Conservation (phyloP, 495 filamentous ascomycete genomes). For the Talaromyces ruber region DNA sequence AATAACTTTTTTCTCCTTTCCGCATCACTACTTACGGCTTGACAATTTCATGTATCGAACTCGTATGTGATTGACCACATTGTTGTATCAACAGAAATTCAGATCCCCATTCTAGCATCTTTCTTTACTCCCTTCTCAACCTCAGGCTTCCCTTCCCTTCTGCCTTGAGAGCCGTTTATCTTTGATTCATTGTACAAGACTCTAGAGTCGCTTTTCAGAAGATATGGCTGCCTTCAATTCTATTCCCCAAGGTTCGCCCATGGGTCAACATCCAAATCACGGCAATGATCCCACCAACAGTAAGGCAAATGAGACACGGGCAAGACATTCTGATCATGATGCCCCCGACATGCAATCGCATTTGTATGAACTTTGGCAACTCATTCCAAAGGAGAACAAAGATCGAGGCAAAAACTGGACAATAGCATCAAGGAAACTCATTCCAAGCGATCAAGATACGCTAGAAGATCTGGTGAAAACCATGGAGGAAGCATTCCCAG, state of each 20-base stretch:
- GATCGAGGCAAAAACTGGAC: background rate
- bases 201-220: background rate
- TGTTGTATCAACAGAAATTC: background rate
- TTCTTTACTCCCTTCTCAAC: background rate
- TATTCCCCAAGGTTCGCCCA: background rate
- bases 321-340: background rate
- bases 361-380: background rate
- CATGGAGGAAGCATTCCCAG: background rate
- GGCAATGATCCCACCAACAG: background rate
- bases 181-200: too few relatives aligned
- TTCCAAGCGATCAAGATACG: background rate
- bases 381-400: background rate
- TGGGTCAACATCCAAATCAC: background rate
- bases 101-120: background rate
- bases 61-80: background rate
- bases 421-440: background rate
- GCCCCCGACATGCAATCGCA: background rate
- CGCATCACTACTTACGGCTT: background rate
- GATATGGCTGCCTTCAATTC: background rate
- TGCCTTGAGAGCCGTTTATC: background rate
- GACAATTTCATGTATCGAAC: background rate
- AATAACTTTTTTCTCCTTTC: background rate
- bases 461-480: background rate
- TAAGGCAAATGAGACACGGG: background rate
- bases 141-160: background rate